Evolutionary conservation across 495 filamentous ascomycete genomes (phyloP).

Genomic region (Xylaria curta): DNA sequence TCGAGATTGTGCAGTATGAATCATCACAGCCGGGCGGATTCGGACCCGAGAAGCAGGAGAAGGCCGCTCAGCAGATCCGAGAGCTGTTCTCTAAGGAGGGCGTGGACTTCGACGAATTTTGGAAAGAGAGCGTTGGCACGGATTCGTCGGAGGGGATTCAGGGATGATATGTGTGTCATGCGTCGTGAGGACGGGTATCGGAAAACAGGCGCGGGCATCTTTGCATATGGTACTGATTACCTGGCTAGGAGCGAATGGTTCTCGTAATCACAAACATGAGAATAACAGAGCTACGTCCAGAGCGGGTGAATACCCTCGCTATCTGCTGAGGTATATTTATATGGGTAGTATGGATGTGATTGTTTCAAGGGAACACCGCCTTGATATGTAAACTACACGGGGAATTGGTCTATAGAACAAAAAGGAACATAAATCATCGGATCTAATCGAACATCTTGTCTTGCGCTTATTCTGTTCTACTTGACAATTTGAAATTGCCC

Average conservation of each 20-base stretch:
- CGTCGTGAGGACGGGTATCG: neutral
- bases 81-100: slow-evolving; percentile 71
- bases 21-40: slow-evolving; percentile 76
- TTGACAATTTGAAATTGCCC: too few relatives aligned
- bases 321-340: neutral
- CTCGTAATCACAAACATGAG: neutral
- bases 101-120: slow-evolving; percentile 79
- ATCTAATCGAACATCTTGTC: neutral
- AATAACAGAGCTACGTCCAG: neutral
- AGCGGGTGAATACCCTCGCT: too few relatives aligned
- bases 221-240: neutral
- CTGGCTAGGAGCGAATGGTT: neutral
- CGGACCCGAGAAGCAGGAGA: slow-evolving; percentile 68
- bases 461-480: neutral
- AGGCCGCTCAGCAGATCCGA: slow-evolving; percentile 67
- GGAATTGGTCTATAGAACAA: neutral
- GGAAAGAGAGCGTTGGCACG: slow-evolving; percentile 72
- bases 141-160: slow-evolving; percentile 43
- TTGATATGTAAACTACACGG: neutral
- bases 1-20: slow-evolving; percentile 85
- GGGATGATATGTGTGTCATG: neutral
- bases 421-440: neutral
- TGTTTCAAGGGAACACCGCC: neutral
- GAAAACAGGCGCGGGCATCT: neutral
- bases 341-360: neutral